These are phyloP conservation scores for Aureobasidium namibiae DNA, from an alignment of 2,329 filamentous ascomycete species.

Conservation along the genomic window DNA sequence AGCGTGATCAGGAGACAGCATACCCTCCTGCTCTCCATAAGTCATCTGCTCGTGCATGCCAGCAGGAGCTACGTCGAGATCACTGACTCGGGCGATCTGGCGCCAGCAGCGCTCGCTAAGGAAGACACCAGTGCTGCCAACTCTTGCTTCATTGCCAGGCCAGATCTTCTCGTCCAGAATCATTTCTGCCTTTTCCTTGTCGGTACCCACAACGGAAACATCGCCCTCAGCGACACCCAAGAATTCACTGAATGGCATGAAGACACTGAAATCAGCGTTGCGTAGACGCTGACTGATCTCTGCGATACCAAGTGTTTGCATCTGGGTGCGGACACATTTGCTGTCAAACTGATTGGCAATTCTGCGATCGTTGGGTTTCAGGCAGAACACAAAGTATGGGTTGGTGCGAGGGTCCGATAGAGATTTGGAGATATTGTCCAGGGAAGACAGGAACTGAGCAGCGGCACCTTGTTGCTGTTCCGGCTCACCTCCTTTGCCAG, in stretches of 20 bases:
- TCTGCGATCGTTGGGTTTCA: constrained; percentile 93
- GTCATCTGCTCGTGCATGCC: constrained; percentile 52
- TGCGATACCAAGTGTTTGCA: constrained; percentile 91
- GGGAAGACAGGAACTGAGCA: constrained; percentile 79
- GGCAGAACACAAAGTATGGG: constrained; percentile 90
- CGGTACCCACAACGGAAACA: constrained; percentile 78
- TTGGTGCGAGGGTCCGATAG: constrained; percentile 77
- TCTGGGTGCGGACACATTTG: constrained; percentile 90
- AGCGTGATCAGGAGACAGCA: constrained; percentile 45
- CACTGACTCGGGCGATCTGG: constrained; percentile 69
- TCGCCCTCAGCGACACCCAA: constrained; percentile 80
- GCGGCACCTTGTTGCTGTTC: constrained; percentile 73
- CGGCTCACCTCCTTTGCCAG: constrained; percentile 28
- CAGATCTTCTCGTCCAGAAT: constrained; percentile 89
- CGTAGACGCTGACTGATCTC: constrained; percentile 91
- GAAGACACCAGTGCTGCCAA: constrained; percentile 90
- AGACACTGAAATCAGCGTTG: constrained; percentile 90
- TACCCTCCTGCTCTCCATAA: constrained; percentile 48
- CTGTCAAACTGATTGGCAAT: constrained; percentile 99
- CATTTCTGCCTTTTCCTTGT: constrained; percentile 82
- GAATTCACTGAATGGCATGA: constrained; percentile 93
- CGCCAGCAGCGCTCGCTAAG: constrained; percentile 94
- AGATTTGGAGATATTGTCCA: constrained; percentile 86
- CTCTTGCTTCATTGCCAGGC: constrained; percentile 82
- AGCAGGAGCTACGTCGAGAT: constrained; percentile 47